A percentile compares a stretch with the other conserved stretches of the same genome.
Evolutionary conservation across 73 alveolate species (phyloP).

Genomic region (Effrenium voratum): DNA sequence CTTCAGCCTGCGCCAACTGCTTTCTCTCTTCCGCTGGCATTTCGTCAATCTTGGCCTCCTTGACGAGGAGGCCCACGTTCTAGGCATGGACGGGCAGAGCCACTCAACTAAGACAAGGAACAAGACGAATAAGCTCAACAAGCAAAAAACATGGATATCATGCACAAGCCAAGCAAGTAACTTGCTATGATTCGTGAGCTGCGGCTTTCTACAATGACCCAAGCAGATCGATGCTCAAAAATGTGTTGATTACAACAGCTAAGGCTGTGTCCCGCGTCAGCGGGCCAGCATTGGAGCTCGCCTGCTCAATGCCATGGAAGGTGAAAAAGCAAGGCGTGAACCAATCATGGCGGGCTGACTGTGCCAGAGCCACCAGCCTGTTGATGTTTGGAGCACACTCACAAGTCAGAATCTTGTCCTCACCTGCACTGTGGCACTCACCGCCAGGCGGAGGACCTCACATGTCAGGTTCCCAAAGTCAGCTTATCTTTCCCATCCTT

Average conservation of each 20-base stretch:
- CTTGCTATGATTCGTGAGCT: too few relatives aligned
- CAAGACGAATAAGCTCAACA: too few relatives aligned
- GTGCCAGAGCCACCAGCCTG: neutral
- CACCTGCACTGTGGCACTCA: slow-evolving; percentile 17
- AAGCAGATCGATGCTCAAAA: neutral
- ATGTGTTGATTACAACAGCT: neutral
- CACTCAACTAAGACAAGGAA: too few relatives aligned
- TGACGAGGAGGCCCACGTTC: slow-evolving; percentile 45
- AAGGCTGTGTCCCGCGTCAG: too few relatives aligned
- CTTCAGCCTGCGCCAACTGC: slow-evolving; percentile 19
- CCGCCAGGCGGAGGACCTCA: slow-evolving; percentile 51
- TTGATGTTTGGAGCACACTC: neutral
- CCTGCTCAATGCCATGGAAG: too few relatives aligned
- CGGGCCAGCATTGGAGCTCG: too few relatives aligned
- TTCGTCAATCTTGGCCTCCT: slow-evolving; percentile 49
- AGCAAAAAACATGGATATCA: too few relatives aligned
- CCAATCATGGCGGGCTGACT: too few relatives aligned
- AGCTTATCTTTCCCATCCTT: too few relatives aligned
- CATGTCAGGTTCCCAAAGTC: neutral
- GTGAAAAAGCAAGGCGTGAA: too few relatives aligned
- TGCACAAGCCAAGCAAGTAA: too few relatives aligned
- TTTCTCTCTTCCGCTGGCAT: slow-evolving; percentile 47
- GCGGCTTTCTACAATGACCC: neutral
- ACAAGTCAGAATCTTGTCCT: neutral
- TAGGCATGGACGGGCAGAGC: too few relatives aligned